Base-by-base conservation (phyloP, 2,329 filamentous ascomycete genomes). In the Monilinia fructicola region DNA sequence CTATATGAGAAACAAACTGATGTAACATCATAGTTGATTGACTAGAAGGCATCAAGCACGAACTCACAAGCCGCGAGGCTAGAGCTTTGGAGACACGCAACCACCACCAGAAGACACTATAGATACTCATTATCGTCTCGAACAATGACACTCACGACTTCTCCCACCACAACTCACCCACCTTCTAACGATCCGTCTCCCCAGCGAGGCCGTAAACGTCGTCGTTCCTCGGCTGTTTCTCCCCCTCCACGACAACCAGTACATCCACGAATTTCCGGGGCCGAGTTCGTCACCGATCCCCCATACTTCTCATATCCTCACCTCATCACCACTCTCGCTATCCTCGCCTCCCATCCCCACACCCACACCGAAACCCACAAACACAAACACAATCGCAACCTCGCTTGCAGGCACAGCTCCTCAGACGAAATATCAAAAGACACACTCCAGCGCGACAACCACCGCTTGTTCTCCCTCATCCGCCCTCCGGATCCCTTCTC, bases 161-260 rank as follows among this genome's bases (percentile, higher is more conserved):
- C 46, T 42, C 26, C 23, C 18, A 40, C 21, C 23, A 38, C 48
- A 40, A 23, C 26, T 31, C 28, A 64, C 26, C 62, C 44, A 31
- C 23, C 28, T 26, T 26, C 46, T 40, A 28, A 31, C 64, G 42
- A 46, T 52, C 55, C 53, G 28, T 67, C 59, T 55, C 61, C 66
- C 58, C 60, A 67, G 63, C 69, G 74, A 48, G 74, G 74, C 12
- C 73, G 74, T 44, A 75, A 75, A 67, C 73, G 74, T 18, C 73
- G 74, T 52, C 73, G 73, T 53, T 67, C 62, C 4, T 70, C 71
- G 18, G 68, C 53, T 46, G 67, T 46, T 38, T 68, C 69, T 28
- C 65, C 62, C 3, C 67, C 68, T 11, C 44, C 18, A 59, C 68
- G 54, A 58, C 66, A 44, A 69, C 71, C 42, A 65, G 67, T 28